A percentile compares a stretch with the other conserved stretches of the same genome.
These are phyloP conservation scores for Ploettnerulaceae sp. DNA, from an alignment of 2,329 filamentous ascomycete genomes.

Conservation along the genomic window DNA sequence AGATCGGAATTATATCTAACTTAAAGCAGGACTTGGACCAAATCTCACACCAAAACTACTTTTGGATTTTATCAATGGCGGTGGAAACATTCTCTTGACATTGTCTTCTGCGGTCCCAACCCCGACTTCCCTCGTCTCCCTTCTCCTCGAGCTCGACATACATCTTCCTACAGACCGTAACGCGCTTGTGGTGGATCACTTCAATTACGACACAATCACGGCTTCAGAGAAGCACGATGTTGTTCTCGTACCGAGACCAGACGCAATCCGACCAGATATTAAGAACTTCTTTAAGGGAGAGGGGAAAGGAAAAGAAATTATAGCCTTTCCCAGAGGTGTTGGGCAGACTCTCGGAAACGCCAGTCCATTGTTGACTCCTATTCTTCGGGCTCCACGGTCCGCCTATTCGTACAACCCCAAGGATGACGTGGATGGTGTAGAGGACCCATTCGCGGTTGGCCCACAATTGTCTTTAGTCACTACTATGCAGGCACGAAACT, in stretches of 20 bases:
- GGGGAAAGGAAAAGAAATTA: conserved; percentile 44
- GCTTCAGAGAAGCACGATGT: conserved; percentile 84
- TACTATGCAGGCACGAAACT: conserved; percentile 85
- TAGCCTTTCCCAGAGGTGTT: conserved; percentile 78
- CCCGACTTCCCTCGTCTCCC: conserved; percentile 67
- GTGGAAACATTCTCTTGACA: conserved; percentile 86
- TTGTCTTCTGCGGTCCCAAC: conserved; percentile 69
- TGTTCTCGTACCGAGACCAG: conserved; percentile 68
- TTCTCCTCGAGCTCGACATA: conserved; percentile 86
- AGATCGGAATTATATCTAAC: conserved; percentile 8
- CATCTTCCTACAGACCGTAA: conserved; percentile 80
- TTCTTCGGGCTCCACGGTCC: conserved; percentile 76
- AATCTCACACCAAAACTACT: conserved; percentile 80
- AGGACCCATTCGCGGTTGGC: conserved; percentile 82
- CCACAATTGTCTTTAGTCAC: conserved; percentile 81
- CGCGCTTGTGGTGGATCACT: conserved; percentile 87
- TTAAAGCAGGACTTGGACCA: conserved; percentile 68
- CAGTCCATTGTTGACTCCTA: conserved; percentile 70
- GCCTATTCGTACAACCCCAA: conserved; percentile 94
- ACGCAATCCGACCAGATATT: conserved; percentile 59
- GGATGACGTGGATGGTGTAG: conserved; percentile 67
- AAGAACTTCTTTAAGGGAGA: conserved; percentile 73
- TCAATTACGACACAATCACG: conserved; percentile 78
- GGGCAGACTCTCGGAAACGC: conserved; percentile 76
- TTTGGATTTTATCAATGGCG: conserved; percentile 83